Percentiles rank a stretch among this genome's conserved stretches.
Conservation (phyloP, 768 basidiomycete species). For the Pleurotus eryngii region DNA sequence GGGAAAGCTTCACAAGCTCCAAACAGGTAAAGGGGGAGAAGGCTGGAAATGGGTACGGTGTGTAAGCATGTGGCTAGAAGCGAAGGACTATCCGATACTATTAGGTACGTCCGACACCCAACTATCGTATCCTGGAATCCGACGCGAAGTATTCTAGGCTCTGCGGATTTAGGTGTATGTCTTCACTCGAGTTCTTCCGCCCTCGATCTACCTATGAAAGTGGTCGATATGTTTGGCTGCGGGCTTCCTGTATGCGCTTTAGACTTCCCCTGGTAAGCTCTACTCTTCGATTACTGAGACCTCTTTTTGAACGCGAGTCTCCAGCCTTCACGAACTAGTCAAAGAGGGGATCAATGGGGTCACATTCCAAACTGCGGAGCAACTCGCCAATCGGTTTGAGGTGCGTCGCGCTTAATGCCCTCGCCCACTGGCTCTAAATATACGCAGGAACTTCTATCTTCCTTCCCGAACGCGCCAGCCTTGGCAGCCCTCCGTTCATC, state of each 20-base stretch:
- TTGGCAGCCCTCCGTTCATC: constrained; percentile 52
- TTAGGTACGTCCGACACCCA: constrained; percentile 50
- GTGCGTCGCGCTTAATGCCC: constrained; percentile 30
- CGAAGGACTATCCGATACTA: constrained; percentile 84
- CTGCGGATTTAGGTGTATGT: constrained; percentile 89
- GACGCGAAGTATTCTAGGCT: constrained; percentile 43
- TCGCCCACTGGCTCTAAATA: constrained; percentile 1
- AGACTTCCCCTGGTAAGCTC: constrained; percentile 75
- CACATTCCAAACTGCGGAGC: constrained; percentile 62
- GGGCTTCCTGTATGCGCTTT: constrained; percentile 91
- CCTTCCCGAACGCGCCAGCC: constrained; percentile 55
- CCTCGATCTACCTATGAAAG: constrained; percentile 96
- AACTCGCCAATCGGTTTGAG: constrained; percentile 73
- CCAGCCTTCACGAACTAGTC: constrained; percentile 83
- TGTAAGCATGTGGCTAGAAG: constrained; percentile 83
- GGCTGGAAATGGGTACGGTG: constrained; percentile 79
- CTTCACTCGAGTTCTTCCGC: constrained; percentile 89
- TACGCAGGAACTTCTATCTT: constrained; percentile 49
- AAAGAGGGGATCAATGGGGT: constrained; percentile 81
- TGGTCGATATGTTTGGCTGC: constrained; percentile 99
- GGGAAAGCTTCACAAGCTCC: constrained; percentile 54
- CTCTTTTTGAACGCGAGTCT: constrained; percentile 2
- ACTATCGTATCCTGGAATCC: neutral
- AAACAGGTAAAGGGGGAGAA: constrained; percentile 26
- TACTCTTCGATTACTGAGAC: neutral